Evolutionary conservation across 1,139 yeast species (phyloP).

Genomic region (Magnusiomyces suaveolens): DNA sequence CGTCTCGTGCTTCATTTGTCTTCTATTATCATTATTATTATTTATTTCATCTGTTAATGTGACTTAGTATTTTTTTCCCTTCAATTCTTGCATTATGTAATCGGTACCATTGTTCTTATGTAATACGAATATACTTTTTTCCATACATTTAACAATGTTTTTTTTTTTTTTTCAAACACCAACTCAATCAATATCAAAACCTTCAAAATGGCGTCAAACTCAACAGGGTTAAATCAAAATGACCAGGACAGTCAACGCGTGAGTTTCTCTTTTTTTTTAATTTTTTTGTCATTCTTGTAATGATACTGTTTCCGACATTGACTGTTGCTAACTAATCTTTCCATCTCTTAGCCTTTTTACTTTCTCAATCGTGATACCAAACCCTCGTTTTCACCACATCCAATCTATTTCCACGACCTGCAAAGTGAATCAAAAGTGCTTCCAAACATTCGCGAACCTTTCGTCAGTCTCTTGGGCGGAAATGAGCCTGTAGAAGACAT

Average conservation of each 20-base stretch:
- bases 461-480: slow-evolving; percentile 34
- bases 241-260: slow-evolving; percentile 14
- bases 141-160: no score
- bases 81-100: no score
- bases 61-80: no score
- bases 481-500: slow-evolving; percentile 29
- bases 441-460: slow-evolving; percentile 24
- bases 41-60: no score
- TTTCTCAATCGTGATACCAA: slow-evolving; percentile 12
- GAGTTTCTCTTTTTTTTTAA: no score
- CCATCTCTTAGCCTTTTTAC: slow-evolving; percentile 9
- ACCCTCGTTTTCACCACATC: not conserved
- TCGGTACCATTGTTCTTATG: no score
- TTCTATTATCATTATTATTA: no score
- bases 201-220: not conserved
- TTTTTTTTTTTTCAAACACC: not conserved
- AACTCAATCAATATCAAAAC: not conserved
- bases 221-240: slow-evolving; percentile 10
- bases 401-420: slow-evolving; percentile 11
- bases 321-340: not conserved
- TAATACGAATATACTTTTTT: no score
- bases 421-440: slow-evolving; percentile 13
- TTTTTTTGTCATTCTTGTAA: no score
- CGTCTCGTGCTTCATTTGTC: not conserved
- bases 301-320: not conserved